Conservation (phyloP, 2,329 filamentous ascomycete genomes). For the Knufia fluminis region DNA sequence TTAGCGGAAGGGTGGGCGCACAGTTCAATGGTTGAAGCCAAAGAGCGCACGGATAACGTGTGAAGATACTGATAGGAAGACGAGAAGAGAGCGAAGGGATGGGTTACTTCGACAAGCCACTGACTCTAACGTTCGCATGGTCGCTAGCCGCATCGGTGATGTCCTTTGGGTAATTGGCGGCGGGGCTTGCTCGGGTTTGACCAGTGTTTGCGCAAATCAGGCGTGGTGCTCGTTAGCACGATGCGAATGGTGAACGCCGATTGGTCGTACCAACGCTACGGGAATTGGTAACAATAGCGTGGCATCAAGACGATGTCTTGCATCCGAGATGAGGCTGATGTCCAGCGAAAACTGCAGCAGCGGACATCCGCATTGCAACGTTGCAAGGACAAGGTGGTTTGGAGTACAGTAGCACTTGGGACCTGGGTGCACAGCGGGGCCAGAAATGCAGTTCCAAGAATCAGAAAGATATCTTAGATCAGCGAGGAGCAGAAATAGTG, state of each 20-base stretch:
- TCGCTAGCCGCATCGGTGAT: not conserved
- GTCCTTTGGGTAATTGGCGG: not conserved
- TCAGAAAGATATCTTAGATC: no score
- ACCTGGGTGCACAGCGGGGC: no score
- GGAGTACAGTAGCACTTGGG: no score
- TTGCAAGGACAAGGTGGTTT: no score
- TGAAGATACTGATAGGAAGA: slow-evolving; percentile 2
- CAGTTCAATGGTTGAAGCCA: slow-evolving; percentile 2
- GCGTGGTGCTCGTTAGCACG: no score
- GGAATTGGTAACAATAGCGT: not conserved
- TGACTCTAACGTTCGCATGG: no score
- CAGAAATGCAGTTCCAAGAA: no score
- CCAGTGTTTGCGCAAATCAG: not conserved
- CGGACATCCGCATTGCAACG: no score
- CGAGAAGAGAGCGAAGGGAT: not conserved
- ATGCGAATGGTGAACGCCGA: not conserved
- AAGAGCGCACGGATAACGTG: slow-evolving; percentile 1
- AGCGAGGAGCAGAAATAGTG: no score
- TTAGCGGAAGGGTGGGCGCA: not conserved
- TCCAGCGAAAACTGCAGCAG: not conserved
- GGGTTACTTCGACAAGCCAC: not conserved
- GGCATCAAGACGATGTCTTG: not conserved
- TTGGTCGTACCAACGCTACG: not conserved
- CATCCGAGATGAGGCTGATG: not conserved
- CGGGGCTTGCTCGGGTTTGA: not conserved